phyloP scores from a whole-genome alignment of 352 stramenopile genomes.

The Globisporangium cylindrosporum region DNA sequence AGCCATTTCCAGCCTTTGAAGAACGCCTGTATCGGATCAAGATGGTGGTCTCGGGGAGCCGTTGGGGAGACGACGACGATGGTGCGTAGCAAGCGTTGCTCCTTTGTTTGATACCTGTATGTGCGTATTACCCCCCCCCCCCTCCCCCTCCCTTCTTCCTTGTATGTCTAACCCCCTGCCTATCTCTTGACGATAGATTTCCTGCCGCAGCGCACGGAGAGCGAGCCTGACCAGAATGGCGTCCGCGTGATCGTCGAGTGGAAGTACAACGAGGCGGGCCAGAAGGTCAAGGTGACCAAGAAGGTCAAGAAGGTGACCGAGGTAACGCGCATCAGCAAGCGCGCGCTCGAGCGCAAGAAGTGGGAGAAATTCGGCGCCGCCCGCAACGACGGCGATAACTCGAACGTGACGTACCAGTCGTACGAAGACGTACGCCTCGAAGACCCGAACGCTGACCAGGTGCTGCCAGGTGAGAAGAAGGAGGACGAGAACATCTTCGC shows the following conservation, averaged over 20 bases:
- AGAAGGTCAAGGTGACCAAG: conserved; percentile 91
- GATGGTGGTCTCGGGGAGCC: conserved; percentile 74
- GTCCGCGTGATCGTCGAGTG: conserved; percentile 87
- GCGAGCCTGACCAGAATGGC: conserved; percentile 74
- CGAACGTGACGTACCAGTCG: conserved; percentile 86
- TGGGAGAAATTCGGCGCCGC: conserved; percentile 85
- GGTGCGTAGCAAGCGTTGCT: conserved; percentile 22
- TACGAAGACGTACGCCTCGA: conserved; percentile 81
- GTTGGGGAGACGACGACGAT: conserved; percentile 76
- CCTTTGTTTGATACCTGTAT: background rate
- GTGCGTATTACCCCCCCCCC: background rate
- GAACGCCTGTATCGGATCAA: conserved; percentile 14
- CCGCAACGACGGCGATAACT: conserved; percentile 64
- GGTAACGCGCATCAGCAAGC: conserved; percentile 82
- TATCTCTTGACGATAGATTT: conserved; percentile 36
- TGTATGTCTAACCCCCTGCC: background rate
- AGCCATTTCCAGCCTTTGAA: conserved; percentile 8
- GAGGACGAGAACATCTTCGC: conserved; percentile 87
- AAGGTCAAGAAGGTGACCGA: conserved; percentile 87
- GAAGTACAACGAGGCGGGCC: conserved; percentile 87
- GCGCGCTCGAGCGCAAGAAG: conserved; percentile 74
- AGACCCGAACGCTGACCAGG: conserved; percentile 85
- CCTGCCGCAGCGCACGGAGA: conserved; percentile 79
- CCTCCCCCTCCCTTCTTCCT: too few species aligned
- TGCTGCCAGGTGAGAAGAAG: conserved; percentile 86